Evolutionary conservation across 441 rosid species (phyloP), one percentile per base, ranked within the genome.

Genomic region (Adansonia grandidieri): DNA sequence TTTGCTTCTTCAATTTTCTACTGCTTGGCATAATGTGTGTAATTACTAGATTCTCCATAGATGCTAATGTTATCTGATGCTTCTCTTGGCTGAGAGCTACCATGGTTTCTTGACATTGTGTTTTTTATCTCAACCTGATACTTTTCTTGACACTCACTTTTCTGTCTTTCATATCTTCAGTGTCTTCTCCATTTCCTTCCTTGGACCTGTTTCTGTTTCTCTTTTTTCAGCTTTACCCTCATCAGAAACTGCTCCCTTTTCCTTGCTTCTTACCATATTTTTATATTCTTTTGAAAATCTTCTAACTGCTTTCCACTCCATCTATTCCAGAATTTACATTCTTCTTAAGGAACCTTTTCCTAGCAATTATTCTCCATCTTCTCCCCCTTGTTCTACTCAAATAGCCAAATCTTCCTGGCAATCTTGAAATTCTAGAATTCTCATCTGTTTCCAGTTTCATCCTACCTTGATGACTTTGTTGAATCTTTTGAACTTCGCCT

Each of bases 291-390:
- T 67, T 40, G 75, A 50, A 60, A 75, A 13, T 48, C 61, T 82
- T 66, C 70, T 75, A 32, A 64, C 60, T 60, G 61, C 56, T 63
- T 17, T 60, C 58, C 17, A 14, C 69, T 44, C 76, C 83, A 54
- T 69, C 63, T 44, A 42, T 58, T 57, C 61, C 81, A 50, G 74
- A 64, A 70, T 70, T 80, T 48, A 45, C 78, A 2, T 42, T 80
- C 76, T 70, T 77, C 80, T 70, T 85, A 11, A 76, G 22, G 82
- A 70, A 74, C 76, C 89, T 82, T 44, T 78, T 85, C 71, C 79
- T 85, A 3, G 87, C 75, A 6, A 77, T 53, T 14, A 58, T 51
- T 77, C 80, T 82, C 88, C 86, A 78, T 82, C 75, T 81, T 80
- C 74, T 85, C 40, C 83, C 87, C 78, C 71, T 80, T 13, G 78